A percentile compares a stretch with the other conserved stretches of the same genome.
Conservation (phyloP, 2,329 filamentous ascomycete genomes). For the Sporothrix humicola region DNA sequence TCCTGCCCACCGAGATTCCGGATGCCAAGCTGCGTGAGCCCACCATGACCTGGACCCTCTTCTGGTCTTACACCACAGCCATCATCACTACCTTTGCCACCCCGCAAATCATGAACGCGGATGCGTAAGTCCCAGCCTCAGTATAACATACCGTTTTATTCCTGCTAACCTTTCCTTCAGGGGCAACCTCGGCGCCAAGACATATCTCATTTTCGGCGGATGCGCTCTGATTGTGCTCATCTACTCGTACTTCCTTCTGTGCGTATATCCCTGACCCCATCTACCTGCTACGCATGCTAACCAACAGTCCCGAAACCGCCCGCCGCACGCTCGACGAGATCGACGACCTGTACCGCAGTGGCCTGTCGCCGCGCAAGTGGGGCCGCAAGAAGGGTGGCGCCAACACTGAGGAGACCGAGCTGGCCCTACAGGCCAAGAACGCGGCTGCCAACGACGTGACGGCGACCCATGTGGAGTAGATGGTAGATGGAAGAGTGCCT, state of each 20-base stretch:
- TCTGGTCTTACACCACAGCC: background rate
- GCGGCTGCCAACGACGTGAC: background rate
- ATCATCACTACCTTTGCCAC: background rate
- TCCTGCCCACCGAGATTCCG: background rate
- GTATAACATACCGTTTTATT: too few relatives aligned
- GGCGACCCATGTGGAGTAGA: background rate
- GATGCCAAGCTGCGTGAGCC: background rate
- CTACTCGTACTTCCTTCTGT: background rate
- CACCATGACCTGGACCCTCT: constrained; percentile 1
- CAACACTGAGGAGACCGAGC: background rate
- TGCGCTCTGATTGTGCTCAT: background rate
- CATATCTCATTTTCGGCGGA: background rate
- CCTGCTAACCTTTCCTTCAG: background rate
- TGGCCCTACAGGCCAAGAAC: background rate
- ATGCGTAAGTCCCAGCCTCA: background rate
- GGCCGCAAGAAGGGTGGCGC: background rate
- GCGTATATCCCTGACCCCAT: too few relatives aligned
- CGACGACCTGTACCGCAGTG: background rate
- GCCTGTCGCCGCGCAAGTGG: background rate
- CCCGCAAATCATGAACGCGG: background rate
- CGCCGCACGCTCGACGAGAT: background rate
- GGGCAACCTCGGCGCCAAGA: background rate
- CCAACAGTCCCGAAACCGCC: background rate
- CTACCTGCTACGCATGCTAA: too few relatives aligned
- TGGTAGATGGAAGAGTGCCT: too few relatives aligned